phyloP scores from a whole-genome alignment of 2,329 filamentous ascomycete species.

The Aspergillus udagawae region DNA sequence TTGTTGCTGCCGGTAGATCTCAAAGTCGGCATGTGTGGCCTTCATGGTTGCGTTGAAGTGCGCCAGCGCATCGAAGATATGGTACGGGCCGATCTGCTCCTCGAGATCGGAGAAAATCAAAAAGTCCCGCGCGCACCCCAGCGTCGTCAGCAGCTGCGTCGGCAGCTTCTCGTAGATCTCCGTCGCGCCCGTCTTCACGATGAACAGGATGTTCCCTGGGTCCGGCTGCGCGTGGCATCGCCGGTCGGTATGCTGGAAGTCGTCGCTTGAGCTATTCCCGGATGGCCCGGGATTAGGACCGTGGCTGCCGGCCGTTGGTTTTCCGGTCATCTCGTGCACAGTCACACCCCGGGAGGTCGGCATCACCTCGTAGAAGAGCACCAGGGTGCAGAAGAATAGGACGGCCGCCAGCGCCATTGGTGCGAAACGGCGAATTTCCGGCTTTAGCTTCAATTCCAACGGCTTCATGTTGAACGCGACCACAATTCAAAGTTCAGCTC shows the following conservation, averaged over 20 bases:
- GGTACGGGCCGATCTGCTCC: constrained; percentile 27
- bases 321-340: background rate
- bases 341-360: background rate
- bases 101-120: constrained; percentile 43
- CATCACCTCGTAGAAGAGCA: background rate
- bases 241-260: constrained; percentile 8
- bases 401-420: background rate
- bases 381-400: background rate
- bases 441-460: background rate
- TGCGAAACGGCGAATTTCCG: background rate
- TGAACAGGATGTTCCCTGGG: constrained; percentile 46
- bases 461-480: background rate
- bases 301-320: background rate
- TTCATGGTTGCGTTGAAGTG: constrained; percentile 40
- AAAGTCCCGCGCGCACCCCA: constrained; percentile 49
- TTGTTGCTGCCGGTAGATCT: constrained; percentile 40
- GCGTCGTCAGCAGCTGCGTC: constrained; percentile 52
- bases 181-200: constrained; percentile 58
- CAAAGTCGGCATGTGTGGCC: constrained; percentile 47
- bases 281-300: background rate
- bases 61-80: constrained; percentile 30
- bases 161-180: constrained; percentile 52
- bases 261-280: background rate
- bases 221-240: constrained; percentile 43
- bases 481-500: background rate